Evolutionary conservation across 805 yeast species (phyloP).

Genomic region (Saitoella complicata): DNA sequence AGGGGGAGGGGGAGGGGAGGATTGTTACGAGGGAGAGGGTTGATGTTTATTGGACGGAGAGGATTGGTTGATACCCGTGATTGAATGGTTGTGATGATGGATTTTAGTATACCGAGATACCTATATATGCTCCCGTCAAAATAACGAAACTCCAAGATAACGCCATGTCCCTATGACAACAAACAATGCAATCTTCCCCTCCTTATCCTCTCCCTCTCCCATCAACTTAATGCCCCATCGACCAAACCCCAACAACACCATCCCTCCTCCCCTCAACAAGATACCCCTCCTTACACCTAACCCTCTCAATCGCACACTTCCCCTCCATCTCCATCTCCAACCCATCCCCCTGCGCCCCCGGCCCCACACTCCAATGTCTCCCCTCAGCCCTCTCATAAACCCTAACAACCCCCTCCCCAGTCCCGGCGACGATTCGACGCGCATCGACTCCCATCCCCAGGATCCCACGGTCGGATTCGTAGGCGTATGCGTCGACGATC

Average conservation of each 20-base stretch:
- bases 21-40: no score
- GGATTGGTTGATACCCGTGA: no score
- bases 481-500: conserved; percentile 43
- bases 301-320: conserved; percentile 21
- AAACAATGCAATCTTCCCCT: no score
- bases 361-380: conserved; percentile 39
- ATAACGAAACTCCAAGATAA: no score
- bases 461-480: conserved; percentile 37
- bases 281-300: conserved; percentile 46
- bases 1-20: no score
- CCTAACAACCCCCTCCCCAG: conserved; percentile 33
- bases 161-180: no score
- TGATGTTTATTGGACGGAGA: no score
- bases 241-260: conserved; percentile 55
- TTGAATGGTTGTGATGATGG: no score
- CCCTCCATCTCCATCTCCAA: conserved; percentile 10
- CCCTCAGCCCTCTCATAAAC: conserved; percentile 42
- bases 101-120: no score
- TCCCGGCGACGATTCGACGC: conserved; percentile 37
- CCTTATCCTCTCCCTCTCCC: no score
- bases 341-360: conserved; percentile 21
- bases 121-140: no score
- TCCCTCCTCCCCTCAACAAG: conserved; percentile 45
- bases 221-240: conserved; percentile 19
- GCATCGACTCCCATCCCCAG: conserved; percentile 47